Evolutionary conservation across 176 grass and related monocot species (phyloP).

Genomic region (Saccharum officinarum): DNA sequence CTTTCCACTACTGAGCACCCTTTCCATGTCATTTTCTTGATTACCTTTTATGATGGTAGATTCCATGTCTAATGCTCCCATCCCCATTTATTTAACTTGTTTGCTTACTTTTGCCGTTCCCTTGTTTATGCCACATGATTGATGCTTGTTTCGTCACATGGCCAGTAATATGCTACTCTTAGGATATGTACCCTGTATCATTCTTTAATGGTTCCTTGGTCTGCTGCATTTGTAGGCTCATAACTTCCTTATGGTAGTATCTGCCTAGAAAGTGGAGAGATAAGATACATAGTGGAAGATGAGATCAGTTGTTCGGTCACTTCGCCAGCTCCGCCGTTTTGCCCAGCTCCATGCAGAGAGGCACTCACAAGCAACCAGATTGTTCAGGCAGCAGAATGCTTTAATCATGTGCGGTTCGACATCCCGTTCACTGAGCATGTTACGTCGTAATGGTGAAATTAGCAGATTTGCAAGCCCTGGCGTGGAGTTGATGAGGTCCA

Average conservation of each 20-base stretch:
- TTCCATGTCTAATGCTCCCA: constrained; percentile 22
- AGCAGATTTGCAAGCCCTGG: constrained; percentile 37
- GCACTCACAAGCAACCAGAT: constrained; percentile 26
- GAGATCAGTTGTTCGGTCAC: constrained; percentile 58
- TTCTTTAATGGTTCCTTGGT: constrained; percentile 24
- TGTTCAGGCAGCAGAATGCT: constrained; percentile 38
- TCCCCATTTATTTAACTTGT: constrained; percentile 4
- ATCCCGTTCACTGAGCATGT: constrained; percentile 27
- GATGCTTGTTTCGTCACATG: constrained; percentile 8
- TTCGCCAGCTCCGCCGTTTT: constrained; percentile 49
- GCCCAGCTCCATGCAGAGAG: constrained; percentile 21
- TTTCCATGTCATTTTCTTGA: constrained; percentile 24
- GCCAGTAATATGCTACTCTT: neutral
- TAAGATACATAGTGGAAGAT: constrained; percentile 40
- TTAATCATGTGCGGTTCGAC: constrained; percentile 27
- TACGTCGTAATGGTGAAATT: constrained; percentile 30
- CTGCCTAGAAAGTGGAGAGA: constrained; percentile 13
- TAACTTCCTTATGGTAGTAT: neutral
- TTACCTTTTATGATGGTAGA: constrained; percentile 16
- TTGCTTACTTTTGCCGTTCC: constrained; percentile 26
- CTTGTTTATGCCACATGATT: constrained; percentile 34
- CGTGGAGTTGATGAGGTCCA: constrained; percentile 38
- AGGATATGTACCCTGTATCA: neutral
- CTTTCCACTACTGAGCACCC: neutral
- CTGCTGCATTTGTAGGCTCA: constrained; percentile 22